Conservation (phyloP, 345 rosid species). For the Fremontodendron californicum region DNA sequence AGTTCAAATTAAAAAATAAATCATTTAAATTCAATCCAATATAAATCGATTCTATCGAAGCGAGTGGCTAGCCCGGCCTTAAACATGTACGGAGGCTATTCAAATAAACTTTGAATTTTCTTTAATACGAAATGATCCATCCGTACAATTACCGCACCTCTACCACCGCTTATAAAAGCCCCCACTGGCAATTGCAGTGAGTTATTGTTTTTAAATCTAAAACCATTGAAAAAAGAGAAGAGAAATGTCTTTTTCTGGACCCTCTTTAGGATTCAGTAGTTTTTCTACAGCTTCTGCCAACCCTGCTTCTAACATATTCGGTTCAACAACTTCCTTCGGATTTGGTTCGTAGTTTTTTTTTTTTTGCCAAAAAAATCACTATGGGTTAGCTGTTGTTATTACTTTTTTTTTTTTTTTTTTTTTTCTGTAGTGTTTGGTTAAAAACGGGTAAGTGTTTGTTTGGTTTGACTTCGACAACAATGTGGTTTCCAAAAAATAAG, state of each 20-base stretch:
- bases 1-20: no score
- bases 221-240: neutral
- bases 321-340: neutral
- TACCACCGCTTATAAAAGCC: no score
- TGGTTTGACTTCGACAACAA: neutral
- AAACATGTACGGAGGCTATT: no score
- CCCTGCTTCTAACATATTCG: neutral
- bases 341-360: neutral
- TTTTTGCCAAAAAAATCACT: neutral
- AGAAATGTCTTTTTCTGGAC: neutral
- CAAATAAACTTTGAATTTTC: no score
- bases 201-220: neutral
- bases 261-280: no score
- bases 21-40: no score
- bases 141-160: no score
- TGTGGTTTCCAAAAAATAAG: neutral
- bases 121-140: no score
- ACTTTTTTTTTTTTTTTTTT: neutral
- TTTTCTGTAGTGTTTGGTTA: neutral
- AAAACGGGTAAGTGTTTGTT: neutral
- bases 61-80: no score
- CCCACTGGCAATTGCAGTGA: no score
- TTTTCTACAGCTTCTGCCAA: neutral
- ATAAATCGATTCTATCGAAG: no score
- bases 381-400: neutral